A percentile compares a stretch with the other conserved stretches of the same genome.
Evolutionary conservation across 345 rosid genomes (phyloP).

Genomic region (Pelargonium nanum): DNA sequence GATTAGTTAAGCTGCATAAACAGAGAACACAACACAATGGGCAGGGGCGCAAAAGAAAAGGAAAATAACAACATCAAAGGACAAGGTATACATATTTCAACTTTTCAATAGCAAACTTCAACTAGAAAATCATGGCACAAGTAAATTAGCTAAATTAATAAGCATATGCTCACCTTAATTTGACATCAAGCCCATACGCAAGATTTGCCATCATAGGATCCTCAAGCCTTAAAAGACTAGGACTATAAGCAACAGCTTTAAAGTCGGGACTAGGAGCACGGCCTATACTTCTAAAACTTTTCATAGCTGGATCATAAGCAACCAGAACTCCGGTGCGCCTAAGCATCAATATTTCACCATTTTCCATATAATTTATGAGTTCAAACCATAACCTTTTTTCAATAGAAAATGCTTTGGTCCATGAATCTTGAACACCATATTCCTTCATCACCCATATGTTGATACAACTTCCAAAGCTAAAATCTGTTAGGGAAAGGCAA

Average conservation of each 20-base stretch:
- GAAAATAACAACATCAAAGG: too few relatives aligned
- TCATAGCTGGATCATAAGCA: neutral
- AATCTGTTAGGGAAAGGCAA: neutral
- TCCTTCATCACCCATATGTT: slow-evolving; percentile 2
- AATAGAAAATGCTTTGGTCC: neutral
- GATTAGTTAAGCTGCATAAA: too few relatives aligned
- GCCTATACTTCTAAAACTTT: neutral
- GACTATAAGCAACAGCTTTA: neutral
- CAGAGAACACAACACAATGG: too few relatives aligned
- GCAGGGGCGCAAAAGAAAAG: too few relatives aligned
- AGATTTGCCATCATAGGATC: neutral
- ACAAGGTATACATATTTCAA: too few relatives aligned
- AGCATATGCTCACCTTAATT: neutral
- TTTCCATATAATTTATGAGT: neutral
- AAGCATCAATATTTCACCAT: neutral
- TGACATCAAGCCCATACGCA: neutral
- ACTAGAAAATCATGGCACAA: too few relatives aligned
- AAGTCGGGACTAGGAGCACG: too few relatives aligned
- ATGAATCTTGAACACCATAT: slow-evolving; percentile 1
- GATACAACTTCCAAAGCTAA: neutral
- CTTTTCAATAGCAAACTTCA: too few relatives aligned
- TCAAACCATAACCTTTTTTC: too few relatives aligned
- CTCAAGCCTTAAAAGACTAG: neutral
- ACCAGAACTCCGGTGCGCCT: neutral
- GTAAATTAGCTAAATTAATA: too few relatives aligned